Base-by-base conservation (phyloP, 1,284 basidiomycete species). In the Thecaphora thlaspeos region DNA sequence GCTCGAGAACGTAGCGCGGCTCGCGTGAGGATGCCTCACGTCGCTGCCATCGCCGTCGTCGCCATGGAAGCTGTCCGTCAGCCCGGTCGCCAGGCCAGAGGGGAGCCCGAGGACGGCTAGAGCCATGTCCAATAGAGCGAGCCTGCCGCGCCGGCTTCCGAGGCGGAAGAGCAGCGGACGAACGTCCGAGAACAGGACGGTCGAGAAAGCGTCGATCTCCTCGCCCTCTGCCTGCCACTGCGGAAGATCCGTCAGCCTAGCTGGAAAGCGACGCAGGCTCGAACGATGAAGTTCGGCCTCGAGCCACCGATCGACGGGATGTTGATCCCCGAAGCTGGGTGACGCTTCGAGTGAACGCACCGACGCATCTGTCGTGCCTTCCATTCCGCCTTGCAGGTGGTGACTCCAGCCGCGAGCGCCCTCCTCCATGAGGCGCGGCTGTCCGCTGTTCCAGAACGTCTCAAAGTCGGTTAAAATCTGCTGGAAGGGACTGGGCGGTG, bases 111-210 rank as follows among this genome's bases (percentile, higher is more conserved):
- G 15, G 11, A 18, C 11, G 7, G 15, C 41, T 5, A 43, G 41
- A 7, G 26, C 5, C 22, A 43, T 3, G 26, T 43, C 42, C 46
- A 59, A 26, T 28, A 50, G 21, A 39, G 32, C n/a, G 46, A 59
- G 47, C 41, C 46, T n/a, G 50, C 49, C 14, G 32, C 24, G 26
- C 36, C 51, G 28, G 22, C 41, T 17, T 3, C 3, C 4, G 41
- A 43, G 3, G 23, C 15, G 23, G 15, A 43, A 43, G 41, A 43
- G 41, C 7, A 43, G 3, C 14, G 22, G 23, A 4, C 23, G 19
- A 9, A 47, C 2, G 37, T 47, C 45, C 4, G 30, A 26, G 26
- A 47, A 47, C 8, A 47, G 18, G 22, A 40, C 36, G 22, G 28
- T 23, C 22, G 36, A 12, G 36, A n/a, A 38, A 10, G 36, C 9